A percentile compares a stretch with the other conserved stretches of the same genome.
These are phyloP conservation scores for Haemoproteus tartakovskyi DNA, from an alignment of 169 alveolate genomes.

Conservation along the genomic window DNA sequence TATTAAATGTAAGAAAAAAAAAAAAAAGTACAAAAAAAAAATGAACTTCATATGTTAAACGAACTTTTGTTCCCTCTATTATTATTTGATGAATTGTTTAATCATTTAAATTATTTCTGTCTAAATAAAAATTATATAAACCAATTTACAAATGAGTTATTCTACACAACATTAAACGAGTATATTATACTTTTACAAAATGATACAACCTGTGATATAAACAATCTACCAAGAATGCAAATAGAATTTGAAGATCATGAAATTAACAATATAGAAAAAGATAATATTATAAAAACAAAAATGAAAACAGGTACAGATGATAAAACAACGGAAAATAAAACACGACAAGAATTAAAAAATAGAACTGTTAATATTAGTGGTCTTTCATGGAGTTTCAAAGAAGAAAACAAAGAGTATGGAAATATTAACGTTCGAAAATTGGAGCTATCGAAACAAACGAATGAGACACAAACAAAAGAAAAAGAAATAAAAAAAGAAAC, in stretches of 20 bases:
- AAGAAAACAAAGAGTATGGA: too few relatives aligned
- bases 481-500: too few relatives aligned
- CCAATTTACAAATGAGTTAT: neutral
- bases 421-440: too few relatives aligned
- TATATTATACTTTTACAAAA: neutral
- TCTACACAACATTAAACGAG: neutral
- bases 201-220: neutral
- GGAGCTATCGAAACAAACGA: too few relatives aligned
- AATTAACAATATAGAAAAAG: neutral
- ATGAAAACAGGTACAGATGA: neutral
- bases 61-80: neutral
- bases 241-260: neutral
- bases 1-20: neutral
- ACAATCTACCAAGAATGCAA: neutral
- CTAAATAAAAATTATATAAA: slow-evolving; percentile 1
- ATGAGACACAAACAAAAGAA: too few relatives aligned
- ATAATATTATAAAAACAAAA: neutral
- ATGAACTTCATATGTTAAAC: neutral
- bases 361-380: too few relatives aligned
- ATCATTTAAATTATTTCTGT: neutral
- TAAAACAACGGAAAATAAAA: too few relatives aligned
- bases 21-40: neutral
- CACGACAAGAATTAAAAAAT: too few relatives aligned
- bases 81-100: slow-evolving; percentile 1
- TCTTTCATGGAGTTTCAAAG: too few relatives aligned